phyloP scores from a whole-genome alignment of 495 filamentous ascomycete genomes.

The Penicillium psychrofluorescens region DNA sequence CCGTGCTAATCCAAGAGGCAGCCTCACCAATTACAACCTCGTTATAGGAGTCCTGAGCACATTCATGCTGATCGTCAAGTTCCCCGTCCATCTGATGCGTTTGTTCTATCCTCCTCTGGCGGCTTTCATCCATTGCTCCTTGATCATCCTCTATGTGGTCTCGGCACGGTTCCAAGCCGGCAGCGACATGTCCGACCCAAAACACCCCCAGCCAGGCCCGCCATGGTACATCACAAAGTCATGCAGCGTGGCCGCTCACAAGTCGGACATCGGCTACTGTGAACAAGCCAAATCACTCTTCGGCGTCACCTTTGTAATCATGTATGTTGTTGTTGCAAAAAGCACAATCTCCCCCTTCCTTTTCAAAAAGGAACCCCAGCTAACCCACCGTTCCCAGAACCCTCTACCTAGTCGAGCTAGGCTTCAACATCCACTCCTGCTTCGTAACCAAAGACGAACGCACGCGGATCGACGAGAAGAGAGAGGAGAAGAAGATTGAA shows the following conservation, averaged over 20 bases:
- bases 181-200: slow-evolving; percentile 69
- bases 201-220: slow-evolving; percentile 56
- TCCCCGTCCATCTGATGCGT: slow-evolving; percentile 61
- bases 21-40: slow-evolving; percentile 74
- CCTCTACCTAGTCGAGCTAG: slow-evolving; percentile 49
- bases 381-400: slow-evolving; percentile 27
- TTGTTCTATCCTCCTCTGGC: slow-evolving; percentile 66
- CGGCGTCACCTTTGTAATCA: slow-evolving; percentile 59
- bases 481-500: slow-evolving; percentile 33
- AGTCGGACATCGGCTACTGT: slow-evolving; percentile 58
- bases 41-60: slow-evolving; percentile 67
- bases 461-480: slow-evolving; percentile 21
- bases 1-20: slow-evolving; percentile 22
- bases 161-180: slow-evolving; percentile 69
- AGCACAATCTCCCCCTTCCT: background rate
- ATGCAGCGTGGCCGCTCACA: slow-evolving; percentile 56
- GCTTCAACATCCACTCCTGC: slow-evolving; percentile 53
- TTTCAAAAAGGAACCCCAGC: background rate
- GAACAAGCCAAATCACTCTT: slow-evolving; percentile 69
- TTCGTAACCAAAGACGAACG: slow-evolving; percentile 46
- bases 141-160: slow-evolving; percentile 58
- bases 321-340: slow-evolving; percentile 50
- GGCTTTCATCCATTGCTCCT: slow-evolving; percentile 46
- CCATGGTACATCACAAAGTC: slow-evolving; percentile 80
- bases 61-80: slow-evolving; percentile 47